These are phyloP conservation scores for Pelargonium fulgidum DNA, from an alignment of 441 rosid species.

Conservation along the genomic window DNA sequence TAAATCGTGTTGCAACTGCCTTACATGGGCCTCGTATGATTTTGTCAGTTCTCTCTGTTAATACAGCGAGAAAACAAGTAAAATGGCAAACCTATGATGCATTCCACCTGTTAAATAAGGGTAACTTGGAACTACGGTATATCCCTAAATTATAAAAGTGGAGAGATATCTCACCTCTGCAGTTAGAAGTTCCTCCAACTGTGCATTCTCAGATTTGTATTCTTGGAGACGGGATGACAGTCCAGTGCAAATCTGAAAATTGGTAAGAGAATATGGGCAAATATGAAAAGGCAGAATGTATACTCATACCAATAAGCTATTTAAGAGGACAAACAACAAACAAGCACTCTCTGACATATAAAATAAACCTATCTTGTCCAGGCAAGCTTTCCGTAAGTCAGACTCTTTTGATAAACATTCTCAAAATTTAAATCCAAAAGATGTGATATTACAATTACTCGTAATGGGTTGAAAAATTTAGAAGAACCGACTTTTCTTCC, in stretches of 20 bases:
- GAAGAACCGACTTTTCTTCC: background rate
- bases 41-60: conserved; percentile 87
- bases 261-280: conserved; percentile 8
- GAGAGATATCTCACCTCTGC: conserved; percentile 59
- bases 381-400: background rate
- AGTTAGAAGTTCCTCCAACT: conserved; percentile 94
- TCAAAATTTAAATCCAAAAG: background rate
- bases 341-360: background rate
- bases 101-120: conserved; percentile 15
- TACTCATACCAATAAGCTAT: background rate
- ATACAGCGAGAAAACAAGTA: conserved; percentile 23
- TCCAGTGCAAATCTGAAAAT: conserved; percentile 80
- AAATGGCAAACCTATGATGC: conserved; percentile 19
- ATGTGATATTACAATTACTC: conserved; percentile 2
- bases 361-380: background rate
- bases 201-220: conserved; percentile 91
- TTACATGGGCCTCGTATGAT: conserved; percentile 79
- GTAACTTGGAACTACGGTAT: conserved; percentile 9
- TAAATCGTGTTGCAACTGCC: conserved; percentile 74
- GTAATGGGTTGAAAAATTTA: background rate
- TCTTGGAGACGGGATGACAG: conserved; percentile 96
- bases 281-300: conserved; percentile 17
- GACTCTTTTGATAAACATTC: background rate
- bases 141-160: conserved; percentile 18
- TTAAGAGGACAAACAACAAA: background rate